Evolutionary conservation across 2,329 filamentous ascomycete species (phyloP), one percentile per base, ranked within the genome.

Genomic region (Calonectria pauciramosa): DNA sequence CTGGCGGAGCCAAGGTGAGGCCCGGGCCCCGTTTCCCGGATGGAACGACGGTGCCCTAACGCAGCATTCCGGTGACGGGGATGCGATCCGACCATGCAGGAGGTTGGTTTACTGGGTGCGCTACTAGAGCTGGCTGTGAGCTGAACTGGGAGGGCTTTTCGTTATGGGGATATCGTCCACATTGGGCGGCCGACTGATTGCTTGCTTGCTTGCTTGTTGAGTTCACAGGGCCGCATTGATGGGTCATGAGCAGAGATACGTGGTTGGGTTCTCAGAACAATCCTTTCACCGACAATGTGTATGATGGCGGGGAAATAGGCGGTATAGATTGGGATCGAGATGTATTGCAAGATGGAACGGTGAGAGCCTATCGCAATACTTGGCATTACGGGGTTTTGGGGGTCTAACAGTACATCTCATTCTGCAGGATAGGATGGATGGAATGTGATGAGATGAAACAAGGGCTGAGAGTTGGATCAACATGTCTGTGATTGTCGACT

Each of bases 61-160:
- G 73, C 54, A 36, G 32, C 73, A 70, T 75, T 72, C 70, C 59
- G 38, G 60, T 44, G 59, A 32, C 73, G 73, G 66, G 73, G 73
- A 75, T 63, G 59, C 32, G 49, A 70, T 70, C 73, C 70, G 73
- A 69, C 41, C 23, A 70, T 64, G 59, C 51, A 59, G 44, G 38
- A 64, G 41, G 36, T 28, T 66, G 47, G 47, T 38, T 52, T 20
- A 23, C 41, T 63, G 34, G 32, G 20, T 51, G 20, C 23, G 56
- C 44, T 32, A 63, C 26, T 32, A 51, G n/a, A 44, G 20, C 30
- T 59, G 38, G 67, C 18, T 52, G 30, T 51, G 64, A 36, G 44
- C 64, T 67, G 44, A 34, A 30, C 64, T 63, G 70, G 44, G 30
- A 41, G 52, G 41, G 54, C 28, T 34, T 26, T 8, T 63, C 20